Conservation (phyloP, 2,329 filamentous ascomycete species). For the Xylaria sp. region DNA sequence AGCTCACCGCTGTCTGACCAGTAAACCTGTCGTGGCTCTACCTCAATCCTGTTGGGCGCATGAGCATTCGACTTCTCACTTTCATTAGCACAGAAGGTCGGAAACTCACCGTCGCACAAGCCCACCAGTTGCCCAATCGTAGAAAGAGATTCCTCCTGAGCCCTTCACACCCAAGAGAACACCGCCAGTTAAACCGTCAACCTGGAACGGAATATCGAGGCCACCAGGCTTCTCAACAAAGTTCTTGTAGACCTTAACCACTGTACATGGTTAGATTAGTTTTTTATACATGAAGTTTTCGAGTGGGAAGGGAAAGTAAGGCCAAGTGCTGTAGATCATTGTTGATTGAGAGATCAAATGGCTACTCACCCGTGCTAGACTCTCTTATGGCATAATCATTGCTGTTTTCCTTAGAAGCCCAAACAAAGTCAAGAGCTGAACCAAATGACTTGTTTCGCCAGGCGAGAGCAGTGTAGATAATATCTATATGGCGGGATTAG, state of each 20-base stretch:
- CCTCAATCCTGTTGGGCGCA: constrained; percentile 66
- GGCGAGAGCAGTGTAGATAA: constrained; percentile 95
- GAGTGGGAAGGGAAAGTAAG: not conserved
- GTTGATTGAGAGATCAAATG: not conserved
- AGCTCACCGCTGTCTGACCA: constrained; percentile 98
- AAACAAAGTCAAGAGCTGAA: constrained; percentile 92
- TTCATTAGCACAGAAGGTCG: too few relatives aligned
- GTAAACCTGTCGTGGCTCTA: constrained; percentile 76
- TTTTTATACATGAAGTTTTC: not conserved
- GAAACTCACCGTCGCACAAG: constrained; percentile 71
- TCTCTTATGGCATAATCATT: constrained; percentile 98
- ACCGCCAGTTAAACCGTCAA: constrained; percentile 88
- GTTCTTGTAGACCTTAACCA: constrained; percentile 95
- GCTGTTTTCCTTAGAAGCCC: constrained; percentile 96
- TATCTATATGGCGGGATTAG: constrained; percentile 55
- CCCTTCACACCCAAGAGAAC: constrained; percentile 92
- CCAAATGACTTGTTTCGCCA: constrained; percentile 99
- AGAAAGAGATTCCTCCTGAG: constrained; percentile 92
- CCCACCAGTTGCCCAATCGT: constrained; percentile 91
- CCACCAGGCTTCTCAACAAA: constrained; percentile 91
- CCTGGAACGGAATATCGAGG: constrained; percentile 92
- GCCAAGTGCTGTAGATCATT: not conserved
- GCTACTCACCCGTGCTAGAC: constrained; percentile 72
- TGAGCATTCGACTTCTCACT: too few relatives aligned
- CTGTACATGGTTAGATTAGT: constrained; percentile 9